Base-by-base conservation (phyloP, 2,329 filamentous ascomycete species). In the Neopestalotiopsis sp. region DNA sequence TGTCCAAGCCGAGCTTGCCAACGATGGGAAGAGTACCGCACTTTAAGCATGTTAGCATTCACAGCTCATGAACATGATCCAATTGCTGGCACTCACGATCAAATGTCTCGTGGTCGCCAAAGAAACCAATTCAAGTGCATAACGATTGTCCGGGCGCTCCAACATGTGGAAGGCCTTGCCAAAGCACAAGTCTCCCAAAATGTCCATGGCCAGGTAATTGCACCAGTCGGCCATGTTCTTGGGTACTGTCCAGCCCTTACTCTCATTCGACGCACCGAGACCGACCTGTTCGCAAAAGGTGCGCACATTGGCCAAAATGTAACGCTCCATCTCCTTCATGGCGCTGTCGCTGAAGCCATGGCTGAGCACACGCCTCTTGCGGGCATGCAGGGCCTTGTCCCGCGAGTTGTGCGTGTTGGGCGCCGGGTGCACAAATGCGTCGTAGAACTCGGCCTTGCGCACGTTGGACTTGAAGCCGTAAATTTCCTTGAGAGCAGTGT, bases 331-430 rank as follows among this genome's bases (percentile, higher is more conserved):
- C 74, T 89, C 87, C 80, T 88, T 90, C 74, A 92, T 84, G 66
- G 90, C 90, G 56, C 83, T 81, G 68, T 92, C 90, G 0, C 89
- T 89, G 78, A 94, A 94, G 40, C 90, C 91, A 73, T 92, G 90
- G n/a, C 89, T 90, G 45, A 94, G 82, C 34, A 93, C 90, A 32
- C 91, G 86, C 53, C 91, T 84, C 84, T 94, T 93, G 66, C 91
- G 89, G 38, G 90, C 90, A 77, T 94, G 92, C 57, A 89, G 81
- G 0, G 84, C 81, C 81, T 91, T 92, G 76, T 93, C 89, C 66
- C 92, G 91, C 1, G 85, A 86, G 80, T 92, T 93, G 81, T 93
- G 91, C 1, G 91, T 93, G 81, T 93, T 93, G 73, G 90, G 88
- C 1, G 89, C 88, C 17, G 91, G 91, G 68, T 92, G 90, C 1